Percentiles rank a stretch among this genome's conserved stretches.
Conservation (phyloP, 2,329 filamentous ascomycete genomes). For the Penicillium olsonii region DNA sequence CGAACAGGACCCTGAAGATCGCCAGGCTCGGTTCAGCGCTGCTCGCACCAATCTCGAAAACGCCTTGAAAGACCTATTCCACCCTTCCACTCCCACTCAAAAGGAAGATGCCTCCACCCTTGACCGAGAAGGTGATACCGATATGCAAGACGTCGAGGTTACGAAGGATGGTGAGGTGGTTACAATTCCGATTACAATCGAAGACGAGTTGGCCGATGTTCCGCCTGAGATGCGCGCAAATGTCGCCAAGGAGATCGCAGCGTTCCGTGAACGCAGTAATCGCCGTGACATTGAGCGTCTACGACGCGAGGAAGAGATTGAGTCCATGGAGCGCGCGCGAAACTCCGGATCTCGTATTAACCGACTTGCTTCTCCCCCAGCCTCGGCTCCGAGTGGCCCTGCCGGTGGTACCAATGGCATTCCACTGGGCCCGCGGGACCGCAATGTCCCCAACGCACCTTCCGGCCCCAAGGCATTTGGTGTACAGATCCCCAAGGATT, state of each 20-base stretch:
- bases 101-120: slow-evolving; percentile 48
- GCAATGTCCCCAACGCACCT: slow-evolving; percentile 72
- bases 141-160: slow-evolving; percentile 65
- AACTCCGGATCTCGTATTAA: slow-evolving; percentile 65
- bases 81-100: slow-evolving; percentile 58
- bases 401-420: slow-evolving; percentile 70
- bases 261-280: slow-evolving; percentile 89
- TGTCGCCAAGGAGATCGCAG: slow-evolving; percentile 88
- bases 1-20: slow-evolving; percentile 62
- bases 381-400: slow-evolving; percentile 62
- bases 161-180: slow-evolving; percentile 73
- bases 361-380: slow-evolving; percentile 71
- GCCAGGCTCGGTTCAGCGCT: slow-evolving; percentile 68
- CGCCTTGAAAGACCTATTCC: slow-evolving; percentile 70
- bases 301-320: slow-evolving; percentile 86
- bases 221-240: slow-evolving; percentile 95
- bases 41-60: slow-evolving; percentile 68
- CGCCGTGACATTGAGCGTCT: slow-evolving; percentile 85
- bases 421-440: slow-evolving; percentile 70
- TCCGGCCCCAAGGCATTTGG: slow-evolving; percentile 67
- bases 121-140: slow-evolving; percentile 67
- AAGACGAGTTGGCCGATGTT: slow-evolving; percentile 94
- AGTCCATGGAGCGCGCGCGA: slow-evolving; percentile 77
- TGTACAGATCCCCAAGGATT: slow-evolving; percentile 66
- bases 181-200: slow-evolving; percentile 81